phyloP scores from a whole-genome alignment of 2,329 filamentous ascomycete species.

The Apiospora malaysiana region DNA sequence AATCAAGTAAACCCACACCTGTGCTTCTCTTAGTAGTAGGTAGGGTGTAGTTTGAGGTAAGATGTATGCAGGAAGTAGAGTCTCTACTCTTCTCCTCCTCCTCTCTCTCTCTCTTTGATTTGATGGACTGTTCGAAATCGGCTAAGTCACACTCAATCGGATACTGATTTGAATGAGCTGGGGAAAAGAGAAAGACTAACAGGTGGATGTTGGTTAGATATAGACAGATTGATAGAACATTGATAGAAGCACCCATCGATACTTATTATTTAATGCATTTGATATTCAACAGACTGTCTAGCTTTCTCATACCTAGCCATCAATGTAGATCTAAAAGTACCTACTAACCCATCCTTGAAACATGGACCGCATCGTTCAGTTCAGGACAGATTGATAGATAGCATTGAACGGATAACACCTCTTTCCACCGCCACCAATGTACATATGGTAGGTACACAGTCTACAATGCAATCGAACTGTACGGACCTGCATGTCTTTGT shows the following conservation, averaged over 20 bases:
- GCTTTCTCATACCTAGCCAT: background rate
- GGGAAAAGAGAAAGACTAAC: background rate
- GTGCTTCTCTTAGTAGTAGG: too few species aligned
- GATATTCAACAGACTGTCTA: background rate
- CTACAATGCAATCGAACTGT: background rate
- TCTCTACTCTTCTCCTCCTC: background rate
- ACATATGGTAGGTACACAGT: background rate
- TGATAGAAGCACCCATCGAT: background rate
- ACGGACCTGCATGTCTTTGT: background rate
- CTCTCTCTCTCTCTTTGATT: background rate
- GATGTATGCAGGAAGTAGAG: too few species aligned
- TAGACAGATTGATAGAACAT: background rate
- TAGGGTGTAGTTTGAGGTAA: background rate
- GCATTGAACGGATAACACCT: background rate
- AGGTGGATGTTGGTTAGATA: background rate
- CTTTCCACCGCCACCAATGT: background rate
- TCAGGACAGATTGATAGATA: background rate
- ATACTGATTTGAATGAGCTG: background rate
- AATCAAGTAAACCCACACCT: conserved; percentile 11
- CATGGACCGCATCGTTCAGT: background rate
- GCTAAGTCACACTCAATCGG: conserved; percentile 4
- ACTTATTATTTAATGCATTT: too few species aligned
- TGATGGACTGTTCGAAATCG: background rate
- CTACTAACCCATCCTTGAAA: conserved; percentile 8
- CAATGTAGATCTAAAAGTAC: background rate